Percentiles rank a stretch among this genome's conserved stretches.
Evolutionary conservation across 495 filamentous ascomycete genomes (phyloP).

Genomic region (Daldinia childiae): DNA sequence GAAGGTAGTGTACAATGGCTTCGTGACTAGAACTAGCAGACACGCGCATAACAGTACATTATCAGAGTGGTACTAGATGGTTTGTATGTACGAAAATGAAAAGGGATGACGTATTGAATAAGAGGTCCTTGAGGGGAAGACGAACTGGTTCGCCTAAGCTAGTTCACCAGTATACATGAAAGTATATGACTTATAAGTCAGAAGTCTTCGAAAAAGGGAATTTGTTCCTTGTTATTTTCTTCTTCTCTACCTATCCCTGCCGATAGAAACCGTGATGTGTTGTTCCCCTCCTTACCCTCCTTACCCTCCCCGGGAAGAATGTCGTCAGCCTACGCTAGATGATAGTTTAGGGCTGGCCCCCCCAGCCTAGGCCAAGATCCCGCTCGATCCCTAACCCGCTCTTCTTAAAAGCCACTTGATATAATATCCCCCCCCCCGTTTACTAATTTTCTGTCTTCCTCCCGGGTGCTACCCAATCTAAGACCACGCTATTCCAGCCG

Average conservation of each 20-base stretch:
- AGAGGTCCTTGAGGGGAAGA: neutral
- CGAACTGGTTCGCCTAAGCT: slow-evolving; percentile 32
- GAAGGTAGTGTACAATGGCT: neutral
- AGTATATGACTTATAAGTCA: slow-evolving; percentile 22
- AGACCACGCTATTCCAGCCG: slow-evolving; percentile 31
- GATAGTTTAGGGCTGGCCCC: slow-evolving; percentile 36
- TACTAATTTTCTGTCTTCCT: slow-evolving; percentile 12
- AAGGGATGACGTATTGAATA: slow-evolving; percentile 31
- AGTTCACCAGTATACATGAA: slow-evolving; percentile 4
- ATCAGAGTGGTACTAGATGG: slow-evolving; percentile 31
- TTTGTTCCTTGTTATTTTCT: slow-evolving; percentile 3
- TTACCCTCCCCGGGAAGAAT: slow-evolving; percentile 5
- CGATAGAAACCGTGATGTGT: slow-evolving; percentile 29
- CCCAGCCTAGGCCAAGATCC: slow-evolving; percentile 36
- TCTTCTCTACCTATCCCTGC: slow-evolving; percentile 10
- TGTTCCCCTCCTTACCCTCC: neutral
- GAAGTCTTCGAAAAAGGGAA: neutral
- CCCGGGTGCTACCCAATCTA: slow-evolving; percentile 40
- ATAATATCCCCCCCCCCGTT: neutral
- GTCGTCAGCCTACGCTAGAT: slow-evolving; percentile 44
- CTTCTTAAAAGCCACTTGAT: slow-evolving; percentile 11
- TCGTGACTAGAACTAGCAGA: no score
- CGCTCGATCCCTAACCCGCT: slow-evolving; percentile 30
- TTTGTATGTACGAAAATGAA: slow-evolving; percentile 15
- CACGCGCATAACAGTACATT: slow-evolving; percentile 16